phyloP scores from a whole-genome alignment of 371 early-diverging fungal genomes.

The Fennellomyces sp. region DNA sequence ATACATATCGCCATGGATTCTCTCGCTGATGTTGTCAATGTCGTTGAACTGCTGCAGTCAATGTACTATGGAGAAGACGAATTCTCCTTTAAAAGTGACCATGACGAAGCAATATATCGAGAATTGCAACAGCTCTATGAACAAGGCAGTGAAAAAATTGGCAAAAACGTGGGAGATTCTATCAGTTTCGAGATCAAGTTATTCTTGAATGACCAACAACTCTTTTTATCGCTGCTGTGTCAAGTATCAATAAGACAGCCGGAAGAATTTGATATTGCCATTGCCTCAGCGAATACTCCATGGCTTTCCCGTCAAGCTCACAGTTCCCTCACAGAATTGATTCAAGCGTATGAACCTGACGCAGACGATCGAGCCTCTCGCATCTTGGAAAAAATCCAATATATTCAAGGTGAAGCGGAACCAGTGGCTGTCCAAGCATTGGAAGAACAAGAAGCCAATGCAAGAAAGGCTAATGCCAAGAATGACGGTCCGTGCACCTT shows the following conservation, averaged over 20 bases:
- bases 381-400: constrained; percentile 32
- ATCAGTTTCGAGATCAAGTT: constrained; percentile 5
- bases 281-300: constrained; percentile 24
- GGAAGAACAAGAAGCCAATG: background rate
- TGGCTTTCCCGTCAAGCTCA: constrained; percentile 39
- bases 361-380: constrained; percentile 26
- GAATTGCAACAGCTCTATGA: background rate
- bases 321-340: constrained; percentile 12
- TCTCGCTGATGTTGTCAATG: constrained; percentile 6
- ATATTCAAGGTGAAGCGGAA: constrained; percentile 21
- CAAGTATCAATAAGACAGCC: background rate
- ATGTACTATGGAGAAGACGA: constrained; percentile 20
- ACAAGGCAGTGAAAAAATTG: background rate
- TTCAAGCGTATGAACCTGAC: constrained; percentile 9
- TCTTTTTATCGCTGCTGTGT: background rate
- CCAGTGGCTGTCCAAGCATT: constrained; percentile 8
- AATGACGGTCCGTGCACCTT: constrained; percentile 20
- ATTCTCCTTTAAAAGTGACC: constrained; percentile 8
- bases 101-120: background rate
- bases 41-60: constrained; percentile 13
- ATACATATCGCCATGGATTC: background rate
- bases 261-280: constrained; percentile 24
- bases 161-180: background rate
- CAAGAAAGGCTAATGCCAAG: background rate
- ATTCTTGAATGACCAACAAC: background rate